phyloP scores from a whole-genome alignment of 106 monocot genomes.

The Dioscorea alata region DNA sequence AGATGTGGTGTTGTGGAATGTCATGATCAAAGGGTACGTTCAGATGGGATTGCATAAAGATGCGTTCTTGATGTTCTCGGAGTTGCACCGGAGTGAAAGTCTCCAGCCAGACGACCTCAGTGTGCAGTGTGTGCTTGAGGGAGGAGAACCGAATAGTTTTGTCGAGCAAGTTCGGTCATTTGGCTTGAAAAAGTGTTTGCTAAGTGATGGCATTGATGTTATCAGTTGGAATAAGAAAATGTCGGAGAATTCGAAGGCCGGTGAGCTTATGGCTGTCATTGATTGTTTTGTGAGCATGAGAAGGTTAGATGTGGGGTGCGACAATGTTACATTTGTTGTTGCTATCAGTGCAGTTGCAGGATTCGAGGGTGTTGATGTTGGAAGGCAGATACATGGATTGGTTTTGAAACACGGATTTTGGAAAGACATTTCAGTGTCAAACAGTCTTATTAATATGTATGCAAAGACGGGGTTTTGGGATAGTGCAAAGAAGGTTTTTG shows the following conservation, averaged over 20 bases:
- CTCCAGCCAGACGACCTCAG: conserved; percentile 27
- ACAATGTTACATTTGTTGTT: conserved; percentile 47
- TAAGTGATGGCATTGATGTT: conserved; percentile 22
- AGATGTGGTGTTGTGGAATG: conserved; percentile 55
- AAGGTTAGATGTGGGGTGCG: conserved; percentile 29
- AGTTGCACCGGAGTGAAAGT: conserved; percentile 31
- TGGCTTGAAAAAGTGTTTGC: conserved; percentile 38
- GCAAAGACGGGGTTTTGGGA: conserved; percentile 31
- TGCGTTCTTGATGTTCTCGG: conserved; percentile 37
- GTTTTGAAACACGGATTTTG: conserved; percentile 36
- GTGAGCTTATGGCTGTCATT: conserved; percentile 19
- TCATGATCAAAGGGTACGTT: conserved; percentile 69
- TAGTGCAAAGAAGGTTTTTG: conserved; percentile 38
- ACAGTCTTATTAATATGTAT: conserved; percentile 63
- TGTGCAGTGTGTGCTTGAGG: conserved; percentile 23
- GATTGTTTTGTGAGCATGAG: conserved; percentile 49
- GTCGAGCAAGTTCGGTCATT: conserved; percentile 39
- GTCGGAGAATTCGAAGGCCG: conserved; percentile 28
- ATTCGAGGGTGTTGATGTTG: conserved; percentile 21
- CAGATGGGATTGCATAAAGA: conserved; percentile 27
- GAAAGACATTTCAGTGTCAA: conserved; percentile 37
- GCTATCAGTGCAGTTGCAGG: conserved; percentile 26
- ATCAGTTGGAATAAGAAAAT: conserved; percentile 45
- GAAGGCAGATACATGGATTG: conserved; percentile 42
- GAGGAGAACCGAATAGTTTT: background rate